Percentiles rank a stretch among this genome's conserved stretches.
phyloP scores from a whole-genome alignment of 352 stramenopile genomes.

The Phytophthora hybrid region DNA sequence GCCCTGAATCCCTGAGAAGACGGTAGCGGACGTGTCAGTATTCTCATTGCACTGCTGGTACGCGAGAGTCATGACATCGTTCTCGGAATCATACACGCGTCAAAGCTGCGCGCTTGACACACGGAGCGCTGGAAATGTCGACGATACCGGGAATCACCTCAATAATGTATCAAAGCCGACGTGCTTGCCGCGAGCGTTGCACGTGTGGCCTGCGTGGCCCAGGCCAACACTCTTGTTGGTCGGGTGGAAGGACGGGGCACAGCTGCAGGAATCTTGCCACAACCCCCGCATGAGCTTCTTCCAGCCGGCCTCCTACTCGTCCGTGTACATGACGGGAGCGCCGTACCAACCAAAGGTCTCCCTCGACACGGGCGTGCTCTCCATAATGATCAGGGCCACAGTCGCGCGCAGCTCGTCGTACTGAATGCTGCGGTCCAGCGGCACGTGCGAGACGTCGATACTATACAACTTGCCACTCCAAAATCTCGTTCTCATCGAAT shows the following conservation, averaged over 20 bases:
- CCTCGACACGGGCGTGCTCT: not conserved
- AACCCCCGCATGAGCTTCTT: not conserved
- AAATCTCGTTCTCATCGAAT: no score
- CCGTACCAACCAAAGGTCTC: not conserved
- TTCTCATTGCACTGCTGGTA: conserved; percentile 85
- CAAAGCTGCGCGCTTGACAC: not conserved
- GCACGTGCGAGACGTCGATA: not conserved
- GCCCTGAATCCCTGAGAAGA: conserved; percentile 89
- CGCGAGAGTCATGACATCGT: conserved; percentile 68
- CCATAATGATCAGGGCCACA: not conserved
- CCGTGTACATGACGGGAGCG: not conserved
- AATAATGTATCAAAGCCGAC: not conserved
- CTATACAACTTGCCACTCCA: no score
- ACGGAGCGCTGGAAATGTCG: no score
- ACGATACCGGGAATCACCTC: no score
- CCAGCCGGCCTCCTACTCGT: not conserved
- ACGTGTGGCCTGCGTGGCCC: not conserved
- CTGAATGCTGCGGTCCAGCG: not conserved
- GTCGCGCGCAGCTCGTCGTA: not conserved
- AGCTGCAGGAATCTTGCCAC: conserved; percentile 1
- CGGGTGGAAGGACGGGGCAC: not conserved
- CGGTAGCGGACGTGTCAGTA: conserved; percentile 59
- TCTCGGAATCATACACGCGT: conserved; percentile 83
- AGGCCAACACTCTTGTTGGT: not conserved
- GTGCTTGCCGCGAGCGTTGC: not conserved